These are phyloP conservation scores for Monosporascus sp. DNA, from an alignment of 2,329 filamentous ascomycete genomes.

Conservation along the genomic window DNA sequence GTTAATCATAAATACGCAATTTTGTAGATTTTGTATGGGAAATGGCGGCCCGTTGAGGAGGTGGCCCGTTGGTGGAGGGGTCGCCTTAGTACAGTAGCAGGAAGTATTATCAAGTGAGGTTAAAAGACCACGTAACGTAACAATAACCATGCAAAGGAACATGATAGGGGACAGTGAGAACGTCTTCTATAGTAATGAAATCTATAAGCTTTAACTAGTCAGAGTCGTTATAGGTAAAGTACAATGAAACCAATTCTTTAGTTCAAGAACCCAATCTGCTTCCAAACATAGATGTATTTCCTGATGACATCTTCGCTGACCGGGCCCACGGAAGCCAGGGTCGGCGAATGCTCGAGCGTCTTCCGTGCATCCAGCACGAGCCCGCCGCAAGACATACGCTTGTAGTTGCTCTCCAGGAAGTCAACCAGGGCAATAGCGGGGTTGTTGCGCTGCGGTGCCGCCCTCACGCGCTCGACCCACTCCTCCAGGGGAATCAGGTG, in stretches of 20 bases:
- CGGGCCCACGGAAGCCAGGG: conserved; percentile 8
- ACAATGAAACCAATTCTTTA: conserved; percentile 10
- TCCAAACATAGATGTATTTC: conserved; percentile 15
- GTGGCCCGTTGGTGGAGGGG: no score
- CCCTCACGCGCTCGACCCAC: conserved; percentile 20
- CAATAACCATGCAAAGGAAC: no score
- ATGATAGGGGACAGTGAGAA: no score
- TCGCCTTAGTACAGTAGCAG: no score
- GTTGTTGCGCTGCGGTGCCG: conserved; percentile 16
- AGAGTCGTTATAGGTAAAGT: no score
- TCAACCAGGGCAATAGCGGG: conserved; percentile 19
- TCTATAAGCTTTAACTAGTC: no score
- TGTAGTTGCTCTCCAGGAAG: conserved; percentile 23
- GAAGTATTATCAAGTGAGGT: no score
- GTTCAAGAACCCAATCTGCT: conserved; percentile 29
- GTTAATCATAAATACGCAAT: no score
- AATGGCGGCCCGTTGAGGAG: no score
- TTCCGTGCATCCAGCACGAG: conserved; percentile 19
- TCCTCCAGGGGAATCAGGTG: conserved; percentile 18
- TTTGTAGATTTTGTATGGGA: no score
- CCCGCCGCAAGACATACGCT: conserved; percentile 24
- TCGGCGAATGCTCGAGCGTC: conserved; percentile 14
- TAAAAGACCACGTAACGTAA: no score
- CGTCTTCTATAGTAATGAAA: no score
- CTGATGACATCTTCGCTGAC: conserved; percentile 11